Conservation (phyloP, 768 basidiomycete species). For the Holtermanniella nyarrowii region DNA sequence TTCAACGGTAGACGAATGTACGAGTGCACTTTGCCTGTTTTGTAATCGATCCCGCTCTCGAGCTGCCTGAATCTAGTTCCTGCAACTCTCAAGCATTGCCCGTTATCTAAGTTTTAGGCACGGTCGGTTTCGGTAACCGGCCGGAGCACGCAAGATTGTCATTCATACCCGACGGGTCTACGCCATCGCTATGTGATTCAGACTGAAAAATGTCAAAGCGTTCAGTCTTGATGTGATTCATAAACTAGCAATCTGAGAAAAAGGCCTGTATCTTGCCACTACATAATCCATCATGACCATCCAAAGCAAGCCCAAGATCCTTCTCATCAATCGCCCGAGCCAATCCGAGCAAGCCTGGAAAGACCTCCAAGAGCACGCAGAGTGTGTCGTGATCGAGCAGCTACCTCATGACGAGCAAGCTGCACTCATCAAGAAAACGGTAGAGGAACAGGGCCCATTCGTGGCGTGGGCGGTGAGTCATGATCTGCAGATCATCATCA, state of each 20-base stretch:
- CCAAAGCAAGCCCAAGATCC: neutral
- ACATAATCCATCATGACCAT: too few species aligned
- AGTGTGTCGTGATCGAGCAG: conserved; percentile 6
- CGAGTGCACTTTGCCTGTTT: neutral
- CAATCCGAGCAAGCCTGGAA: neutral
- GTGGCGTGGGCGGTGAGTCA: conserved; percentile 16
- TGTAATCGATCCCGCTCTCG: too few species aligned
- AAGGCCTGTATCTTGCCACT: too few species aligned
- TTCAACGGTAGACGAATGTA: neutral
- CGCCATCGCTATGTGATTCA: neutral
- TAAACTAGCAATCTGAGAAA: too few species aligned
- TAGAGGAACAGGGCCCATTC: conserved; percentile 16
- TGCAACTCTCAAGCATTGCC: too few species aligned
- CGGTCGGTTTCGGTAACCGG: too few species aligned
- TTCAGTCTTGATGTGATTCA: neutral
- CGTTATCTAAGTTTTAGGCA: neutral
- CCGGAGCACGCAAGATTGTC: too few species aligned
- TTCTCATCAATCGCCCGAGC: neutral
- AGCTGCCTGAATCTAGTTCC: too few species aligned
- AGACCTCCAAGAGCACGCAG: neutral
- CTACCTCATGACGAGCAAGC: conserved; percentile 5
- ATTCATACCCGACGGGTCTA: too few species aligned
- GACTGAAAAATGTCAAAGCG: too few species aligned
- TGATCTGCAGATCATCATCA: neutral
- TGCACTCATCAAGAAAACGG: conserved; percentile 6